Percentiles rank a stretch among this genome's conserved stretches.
Conservation (phyloP, 257 asterid species). For the Solanum chilense region DNA sequence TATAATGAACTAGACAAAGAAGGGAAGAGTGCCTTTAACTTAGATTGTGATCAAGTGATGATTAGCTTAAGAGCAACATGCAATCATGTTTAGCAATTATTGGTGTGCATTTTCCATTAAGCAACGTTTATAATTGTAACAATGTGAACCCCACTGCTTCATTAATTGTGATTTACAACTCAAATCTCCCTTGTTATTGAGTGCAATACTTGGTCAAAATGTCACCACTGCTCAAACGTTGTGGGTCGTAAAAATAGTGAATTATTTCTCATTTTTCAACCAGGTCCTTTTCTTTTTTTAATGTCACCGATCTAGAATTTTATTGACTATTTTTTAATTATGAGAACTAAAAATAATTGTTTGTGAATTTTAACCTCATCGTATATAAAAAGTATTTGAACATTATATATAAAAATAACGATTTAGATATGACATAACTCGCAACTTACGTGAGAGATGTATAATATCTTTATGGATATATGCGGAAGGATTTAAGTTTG, state of each 20-base stretch:
- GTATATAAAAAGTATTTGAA: neutral
- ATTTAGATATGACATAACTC: neutral
- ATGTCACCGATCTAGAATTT: neutral
- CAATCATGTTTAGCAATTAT: neutral
- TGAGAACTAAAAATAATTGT: neutral
- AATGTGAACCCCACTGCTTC: neutral
- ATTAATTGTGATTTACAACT: neutral
- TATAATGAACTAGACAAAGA: neutral
- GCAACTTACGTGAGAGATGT: neutral
- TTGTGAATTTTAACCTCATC: neutral
- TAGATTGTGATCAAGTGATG: neutral
- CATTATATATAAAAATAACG: neutral
- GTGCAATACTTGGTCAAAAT: neutral
- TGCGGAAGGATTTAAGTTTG: neutral
- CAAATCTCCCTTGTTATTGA: neutral
- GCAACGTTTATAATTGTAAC: neutral
- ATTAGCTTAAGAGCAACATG: neutral
- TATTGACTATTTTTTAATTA: neutral
- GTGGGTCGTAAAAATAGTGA: neutral
- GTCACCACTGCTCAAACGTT: neutral
- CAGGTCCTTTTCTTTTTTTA: neutral
- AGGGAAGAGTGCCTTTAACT: neutral
- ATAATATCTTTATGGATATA: neutral
- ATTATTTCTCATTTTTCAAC: neutral
- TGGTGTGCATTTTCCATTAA: neutral